These are phyloP conservation scores for Fonsecaea nubica DNA, from an alignment of 2,329 filamentous ascomycete genomes.

Conservation along the genomic window DNA sequence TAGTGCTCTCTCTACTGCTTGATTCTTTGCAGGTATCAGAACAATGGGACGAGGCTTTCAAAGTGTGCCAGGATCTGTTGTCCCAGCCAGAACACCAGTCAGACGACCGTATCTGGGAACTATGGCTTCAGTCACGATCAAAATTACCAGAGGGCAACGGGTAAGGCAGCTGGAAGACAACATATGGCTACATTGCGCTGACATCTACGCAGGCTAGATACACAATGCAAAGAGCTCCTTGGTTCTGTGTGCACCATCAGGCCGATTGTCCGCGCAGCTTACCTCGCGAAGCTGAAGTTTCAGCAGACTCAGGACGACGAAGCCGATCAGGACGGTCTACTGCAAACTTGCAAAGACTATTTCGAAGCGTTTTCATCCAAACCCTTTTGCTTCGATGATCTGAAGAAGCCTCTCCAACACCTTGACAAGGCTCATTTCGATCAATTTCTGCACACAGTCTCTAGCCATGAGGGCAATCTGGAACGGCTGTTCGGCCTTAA, in stretches of 20 bases:
- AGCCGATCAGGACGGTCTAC: slow-evolving; percentile 43
- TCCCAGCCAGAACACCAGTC: slow-evolving; percentile 48
- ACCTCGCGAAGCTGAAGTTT: slow-evolving; percentile 29
- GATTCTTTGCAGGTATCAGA: slow-evolving; percentile 46
- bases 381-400: slow-evolving; percentile 54
- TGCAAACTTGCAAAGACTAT: slow-evolving; percentile 50
- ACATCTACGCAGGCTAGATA: slow-evolving; percentile 10
- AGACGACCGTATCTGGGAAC: slow-evolving; percentile 56
- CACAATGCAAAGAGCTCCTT: slow-evolving; percentile 21
- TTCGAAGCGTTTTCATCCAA: slow-evolving; percentile 51
- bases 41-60: slow-evolving; percentile 49
- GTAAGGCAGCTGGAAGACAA: slow-evolving; percentile 24
- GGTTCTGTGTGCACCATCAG: slow-evolving; percentile 20
- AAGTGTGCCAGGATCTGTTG: slow-evolving; percentile 48
- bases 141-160: slow-evolving; percentile 31
- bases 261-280: slow-evolving; percentile 28
- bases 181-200: slow-evolving; percentile 1
- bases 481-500: slow-evolving; percentile 32
- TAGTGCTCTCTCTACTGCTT: slow-evolving; percentile 49
- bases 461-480: slow-evolving; percentile 40
- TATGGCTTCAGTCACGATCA: slow-evolving; percentile 47
- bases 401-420: slow-evolving; percentile 41
- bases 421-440: slow-evolving; percentile 29
- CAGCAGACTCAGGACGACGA: slow-evolving; percentile 43
- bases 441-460: slow-evolving; percentile 41